Evolutionary conservation across 345 rosid species (phyloP).

Genomic region (Eucalyptus globulus): DNA sequence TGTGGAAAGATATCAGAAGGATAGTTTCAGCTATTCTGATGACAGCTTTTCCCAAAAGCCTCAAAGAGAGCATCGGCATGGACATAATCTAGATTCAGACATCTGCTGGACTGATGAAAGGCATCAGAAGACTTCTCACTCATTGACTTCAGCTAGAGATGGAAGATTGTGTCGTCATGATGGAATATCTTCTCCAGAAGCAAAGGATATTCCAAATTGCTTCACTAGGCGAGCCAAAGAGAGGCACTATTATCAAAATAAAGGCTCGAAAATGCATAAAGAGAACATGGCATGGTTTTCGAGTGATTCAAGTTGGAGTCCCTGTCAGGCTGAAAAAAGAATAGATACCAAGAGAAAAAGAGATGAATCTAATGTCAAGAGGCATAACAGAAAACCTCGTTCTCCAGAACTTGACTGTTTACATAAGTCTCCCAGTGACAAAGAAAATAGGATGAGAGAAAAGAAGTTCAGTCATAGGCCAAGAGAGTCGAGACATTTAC

Average conservation of each 20-base stretch:
- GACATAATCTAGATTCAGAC: background rate
- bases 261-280: background rate
- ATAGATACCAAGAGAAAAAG: background rate
- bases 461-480: background rate
- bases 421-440: background rate
- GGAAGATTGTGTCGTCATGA: background rate
- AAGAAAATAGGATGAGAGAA: background rate
- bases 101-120: background rate
- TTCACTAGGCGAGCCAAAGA: background rate
- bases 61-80: background rate
- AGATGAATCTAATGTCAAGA: background rate
- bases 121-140: background rate
- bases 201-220: background rate
- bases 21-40: conserved; percentile 1
- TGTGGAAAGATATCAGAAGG: conserved; percentile 6
- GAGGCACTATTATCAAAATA: background rate
- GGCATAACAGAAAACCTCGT: background rate
- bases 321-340: background rate
- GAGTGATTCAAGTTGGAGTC: background rate
- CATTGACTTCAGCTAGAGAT: background rate
- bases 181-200: background rate
- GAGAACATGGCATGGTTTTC: background rate
- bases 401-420: background rate
- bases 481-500: background rate
- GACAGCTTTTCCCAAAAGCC: conserved; percentile 6